A percentile compares a stretch with the other conserved stretches of the same genome.
Conservation (phyloP, 495 filamentous ascomycete species). For the Penicillium lividum region DNA sequence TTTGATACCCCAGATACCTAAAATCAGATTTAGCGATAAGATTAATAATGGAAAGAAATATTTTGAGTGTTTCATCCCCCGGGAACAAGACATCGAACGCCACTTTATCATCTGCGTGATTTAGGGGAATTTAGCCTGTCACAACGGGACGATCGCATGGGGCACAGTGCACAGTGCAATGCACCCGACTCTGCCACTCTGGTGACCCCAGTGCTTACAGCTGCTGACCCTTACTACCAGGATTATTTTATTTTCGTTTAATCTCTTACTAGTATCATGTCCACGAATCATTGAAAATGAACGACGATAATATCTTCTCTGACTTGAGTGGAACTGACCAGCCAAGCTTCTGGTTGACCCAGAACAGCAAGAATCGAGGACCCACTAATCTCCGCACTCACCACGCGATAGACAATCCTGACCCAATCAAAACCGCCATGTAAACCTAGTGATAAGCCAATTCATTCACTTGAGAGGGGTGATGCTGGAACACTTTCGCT, state of each 20-base stretch:
- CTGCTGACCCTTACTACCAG: neutral
- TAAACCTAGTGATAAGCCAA: slow-evolving; percentile 11
- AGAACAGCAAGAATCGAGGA: slow-evolving; percentile 11
- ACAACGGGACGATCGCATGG: slow-evolving; percentile 21
- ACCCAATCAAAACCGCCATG: slow-evolving; percentile 16
- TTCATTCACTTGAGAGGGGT: too few species aligned
- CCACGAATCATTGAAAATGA: neutral
- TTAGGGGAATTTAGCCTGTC: slow-evolving; percentile 13
- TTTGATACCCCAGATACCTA: neutral
- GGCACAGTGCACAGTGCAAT: neutral
- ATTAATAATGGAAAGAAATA: neutral
- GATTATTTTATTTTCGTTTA: neutral
- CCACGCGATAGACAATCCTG: slow-evolving; percentile 20
- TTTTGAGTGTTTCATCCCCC: slow-evolving; percentile 3
- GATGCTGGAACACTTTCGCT: neutral
- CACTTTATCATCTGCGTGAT: slow-evolving; percentile 24
- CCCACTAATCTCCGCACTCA: slow-evolving; percentile 28
- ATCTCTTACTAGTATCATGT: neutral
- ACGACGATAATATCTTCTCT: too few species aligned
- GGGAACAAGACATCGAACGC: neutral
- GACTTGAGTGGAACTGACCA: neutral
- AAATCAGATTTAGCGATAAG: neutral
- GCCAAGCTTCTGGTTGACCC: slow-evolving; percentile 10
- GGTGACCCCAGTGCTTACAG: neutral
- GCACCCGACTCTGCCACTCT: neutral